A percentile compares a stretch with the other conserved stretches of the same genome.
Evolutionary conservation across 2,329 filamentous ascomycete species (phyloP).

Genomic region (Periglandula ipomoeae): DNA sequence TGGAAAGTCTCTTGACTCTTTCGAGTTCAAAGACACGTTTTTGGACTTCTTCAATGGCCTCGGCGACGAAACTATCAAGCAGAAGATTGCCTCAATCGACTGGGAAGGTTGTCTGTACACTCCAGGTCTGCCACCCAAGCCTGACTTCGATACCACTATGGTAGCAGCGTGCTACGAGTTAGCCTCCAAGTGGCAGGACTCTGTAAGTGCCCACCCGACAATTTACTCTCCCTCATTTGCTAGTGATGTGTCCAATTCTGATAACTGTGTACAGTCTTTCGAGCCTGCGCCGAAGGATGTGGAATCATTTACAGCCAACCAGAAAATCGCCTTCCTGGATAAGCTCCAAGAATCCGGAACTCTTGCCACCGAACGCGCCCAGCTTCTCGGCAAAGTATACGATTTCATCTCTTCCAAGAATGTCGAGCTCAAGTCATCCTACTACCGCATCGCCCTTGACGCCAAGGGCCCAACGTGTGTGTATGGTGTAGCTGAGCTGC

Average conservation of each 20-base stretch:
- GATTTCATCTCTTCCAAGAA: constrained; percentile 67
- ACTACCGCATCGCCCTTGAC: constrained; percentile 68
- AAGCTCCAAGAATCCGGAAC: constrained; percentile 56
- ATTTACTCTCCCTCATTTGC: background rate
- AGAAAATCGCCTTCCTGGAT: constrained; percentile 86
- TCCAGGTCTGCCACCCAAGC: constrained; percentile 85
- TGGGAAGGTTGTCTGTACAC: constrained; percentile 87
- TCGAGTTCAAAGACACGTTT: constrained; percentile 85
- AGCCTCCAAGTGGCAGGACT: constrained; percentile 69
- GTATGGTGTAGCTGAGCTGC: constrained; percentile 59
- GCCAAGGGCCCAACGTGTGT: constrained; percentile 63
- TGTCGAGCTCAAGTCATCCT: constrained; percentile 75
- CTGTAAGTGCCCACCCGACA: constrained; percentile 33
- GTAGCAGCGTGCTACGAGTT: constrained; percentile 79
- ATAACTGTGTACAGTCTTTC: constrained; percentile 38
- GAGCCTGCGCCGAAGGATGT: constrained; percentile 61
- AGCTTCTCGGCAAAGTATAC: constrained; percentile 67
- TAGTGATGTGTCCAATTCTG: constrained; percentile 4
- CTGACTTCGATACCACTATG: constrained; percentile 79
- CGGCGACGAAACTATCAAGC: constrained; percentile 52
- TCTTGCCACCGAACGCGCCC: constrained; percentile 56
- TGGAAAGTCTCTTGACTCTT: constrained; percentile 81
- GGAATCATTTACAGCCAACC: constrained; percentile 68
- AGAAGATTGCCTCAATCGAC: constrained; percentile 64
- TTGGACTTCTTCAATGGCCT: constrained; percentile 68